These are phyloP conservation scores for Chalciporus piperatus DNA, from an alignment of 768 basidiomycete species.

Conservation along the genomic window DNA sequence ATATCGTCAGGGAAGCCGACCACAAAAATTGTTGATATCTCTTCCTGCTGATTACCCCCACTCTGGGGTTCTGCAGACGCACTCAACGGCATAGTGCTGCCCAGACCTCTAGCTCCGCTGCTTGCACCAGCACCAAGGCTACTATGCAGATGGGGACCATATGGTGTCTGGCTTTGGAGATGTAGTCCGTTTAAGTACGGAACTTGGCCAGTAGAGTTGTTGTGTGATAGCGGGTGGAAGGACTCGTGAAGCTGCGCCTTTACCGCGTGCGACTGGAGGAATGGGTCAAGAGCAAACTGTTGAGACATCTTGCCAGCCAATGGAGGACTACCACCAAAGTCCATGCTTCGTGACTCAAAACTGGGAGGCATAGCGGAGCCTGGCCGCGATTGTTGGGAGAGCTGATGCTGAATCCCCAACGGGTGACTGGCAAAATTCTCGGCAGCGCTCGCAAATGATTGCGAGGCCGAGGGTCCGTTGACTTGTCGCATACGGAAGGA, in stretches of 20 bases:
- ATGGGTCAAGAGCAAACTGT: slow-evolving; percentile 33
- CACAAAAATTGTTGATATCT: slow-evolving; percentile 96
- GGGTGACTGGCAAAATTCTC: slow-evolving; percentile 27
- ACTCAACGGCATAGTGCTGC: slow-evolving; percentile 31
- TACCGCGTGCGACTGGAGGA: slow-evolving; percentile 28
- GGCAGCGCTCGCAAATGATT: slow-evolving; percentile 23
- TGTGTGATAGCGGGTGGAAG: slow-evolving; percentile 33
- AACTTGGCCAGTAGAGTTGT: slow-evolving; percentile 30
- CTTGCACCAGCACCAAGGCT: slow-evolving; percentile 27
- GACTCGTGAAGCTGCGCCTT: slow-evolving; percentile 34
- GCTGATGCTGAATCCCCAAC: slow-evolving; percentile 31
- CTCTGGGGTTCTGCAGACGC: slow-evolving; percentile 17
- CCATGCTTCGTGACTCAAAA: slow-evolving; percentile 30
- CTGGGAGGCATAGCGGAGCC: slow-evolving; percentile 20
- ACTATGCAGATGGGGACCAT: slow-evolving; percentile 62
- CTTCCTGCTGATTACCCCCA: slow-evolving; percentile 54
- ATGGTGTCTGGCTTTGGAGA: slow-evolving; percentile 73
- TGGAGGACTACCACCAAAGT: slow-evolving; percentile 31
- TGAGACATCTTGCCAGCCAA: slow-evolving; percentile 27
- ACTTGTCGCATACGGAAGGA: slow-evolving; percentile 38
- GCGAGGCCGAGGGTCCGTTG: slow-evolving; percentile 26
- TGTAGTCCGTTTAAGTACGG: slow-evolving; percentile 42
- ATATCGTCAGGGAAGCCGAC: slow-evolving; percentile 99
- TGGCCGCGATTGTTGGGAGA: slow-evolving; percentile 36
- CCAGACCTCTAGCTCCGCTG: slow-evolving; percentile 24